A percentile compares a stretch with the other conserved stretches of the same genome.
These are phyloP conservation scores for Arctium minus DNA, from an alignment of 129 eudicot species.

Conservation along the genomic window DNA sequence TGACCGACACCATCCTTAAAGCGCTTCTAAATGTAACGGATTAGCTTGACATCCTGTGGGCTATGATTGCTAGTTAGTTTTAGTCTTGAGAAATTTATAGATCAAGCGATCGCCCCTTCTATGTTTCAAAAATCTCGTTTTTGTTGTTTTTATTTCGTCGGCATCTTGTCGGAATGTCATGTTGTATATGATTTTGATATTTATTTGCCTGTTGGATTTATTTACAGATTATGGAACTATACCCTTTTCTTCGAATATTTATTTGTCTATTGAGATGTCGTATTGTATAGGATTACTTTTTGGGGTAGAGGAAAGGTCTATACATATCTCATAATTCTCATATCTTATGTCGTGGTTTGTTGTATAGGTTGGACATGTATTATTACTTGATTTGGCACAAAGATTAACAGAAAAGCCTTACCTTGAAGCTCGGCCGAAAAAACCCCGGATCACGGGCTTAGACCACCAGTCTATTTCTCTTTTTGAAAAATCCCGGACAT, in stretches of 20 bases:
- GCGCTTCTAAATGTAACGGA: conserved; percentile 39
- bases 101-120: background rate
- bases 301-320: background rate
- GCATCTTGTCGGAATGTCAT: background rate
- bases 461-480: no score
- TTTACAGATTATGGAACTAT: background rate
- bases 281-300: background rate
- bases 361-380: background rate
- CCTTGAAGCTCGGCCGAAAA: no score
- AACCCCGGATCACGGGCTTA: no score
- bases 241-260: background rate
- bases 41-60: background rate
- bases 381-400: no score
- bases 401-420: no score
- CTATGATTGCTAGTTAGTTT: background rate
- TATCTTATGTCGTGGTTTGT: background rate
- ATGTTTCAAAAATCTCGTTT: background rate
- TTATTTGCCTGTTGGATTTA: background rate
- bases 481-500: no score
- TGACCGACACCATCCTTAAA: conserved; percentile 45
- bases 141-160: background rate
- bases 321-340: background rate
- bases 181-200: background rate
- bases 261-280: background rate
- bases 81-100: background rate